Base-by-base conservation (phyloP, 2,329 filamentous ascomycete species). In the Ascochyta koolunga region DNA sequence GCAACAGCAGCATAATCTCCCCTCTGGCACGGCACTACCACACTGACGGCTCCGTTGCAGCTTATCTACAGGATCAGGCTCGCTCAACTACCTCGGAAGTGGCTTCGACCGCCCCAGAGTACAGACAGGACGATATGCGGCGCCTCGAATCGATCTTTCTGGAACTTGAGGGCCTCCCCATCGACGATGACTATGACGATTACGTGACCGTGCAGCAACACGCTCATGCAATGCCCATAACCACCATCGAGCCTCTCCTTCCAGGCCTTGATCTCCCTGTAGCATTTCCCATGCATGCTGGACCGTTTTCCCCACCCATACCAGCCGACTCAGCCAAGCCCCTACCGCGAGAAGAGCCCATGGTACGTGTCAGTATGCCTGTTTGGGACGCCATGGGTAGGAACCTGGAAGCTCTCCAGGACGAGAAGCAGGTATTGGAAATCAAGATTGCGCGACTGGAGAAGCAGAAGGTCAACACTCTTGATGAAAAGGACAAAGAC, bases 321-420 rank as follows among this genome's bases (percentile, higher is more conserved):
- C 51, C 60, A 6, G 31, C 39, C 11, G 48, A 37, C 11, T 60
- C 56, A 2, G 29, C 22, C 16, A 43, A 45, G 7, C 25, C 32
- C 19, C 5, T 40, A 3, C 5, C 27, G 10, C 42, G 29, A 6
- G 42, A 22, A 4, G 47, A 56, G 10, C 32, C 42, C 7, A 37
- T 48, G 5, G 51, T 59, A 2, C 50, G 54, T 27, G n/a, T 59
- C n/a, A 46, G 48, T 3, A 54, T 56, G 48, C 47, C 47, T 16
- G 36, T 33, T 4, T 61, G 50, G 49, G 54, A 50, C 2, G 15
- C 43, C 10, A 39, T 59, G 44, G 13, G 21, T 19, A 39, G 31
- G 2, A 46, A 54, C 2, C 22, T 58, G 3, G 13, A 56, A 7
- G 22, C 2, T 5, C 21, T 56, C 10, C 47, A 38, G 18, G 35